phyloP scores from a whole-genome alignment of 2,329 filamentous ascomycete species.

The Incumbomyces delicatus region DNA sequence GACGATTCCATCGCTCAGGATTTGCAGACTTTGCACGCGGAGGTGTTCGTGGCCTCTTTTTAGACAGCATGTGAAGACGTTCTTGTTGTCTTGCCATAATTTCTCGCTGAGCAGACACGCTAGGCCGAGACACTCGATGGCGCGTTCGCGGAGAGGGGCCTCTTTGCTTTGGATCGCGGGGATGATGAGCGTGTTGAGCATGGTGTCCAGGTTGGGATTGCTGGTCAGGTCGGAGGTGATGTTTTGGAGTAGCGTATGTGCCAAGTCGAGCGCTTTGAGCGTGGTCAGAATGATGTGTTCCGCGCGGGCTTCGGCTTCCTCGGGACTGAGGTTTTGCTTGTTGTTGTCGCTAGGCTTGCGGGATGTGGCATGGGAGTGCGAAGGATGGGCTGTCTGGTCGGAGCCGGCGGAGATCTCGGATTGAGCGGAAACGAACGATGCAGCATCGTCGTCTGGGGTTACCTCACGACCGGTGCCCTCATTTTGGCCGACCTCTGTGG shows the following conservation, averaged over 20 bases:
- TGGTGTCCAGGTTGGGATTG: constrained; percentile 86
- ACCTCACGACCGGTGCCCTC: constrained; percentile 21
- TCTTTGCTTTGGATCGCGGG: constrained; percentile 91
- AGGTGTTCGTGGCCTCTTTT: constrained; percentile 81
- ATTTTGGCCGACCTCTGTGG: constrained; percentile 40
- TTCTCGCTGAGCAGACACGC: constrained; percentile 85
- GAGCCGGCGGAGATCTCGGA: constrained; percentile 68
- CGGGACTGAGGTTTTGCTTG: constrained; percentile 8
- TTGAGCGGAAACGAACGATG: constrained; percentile 88
- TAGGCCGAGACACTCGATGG: constrained; percentile 77
- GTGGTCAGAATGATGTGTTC: constrained; percentile 91
- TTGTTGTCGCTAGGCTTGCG: no score
- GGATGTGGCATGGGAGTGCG: neutral
- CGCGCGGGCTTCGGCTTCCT: constrained; percentile 55
- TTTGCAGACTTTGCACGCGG: constrained; percentile 82
- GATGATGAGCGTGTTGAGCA: constrained; percentile 94
- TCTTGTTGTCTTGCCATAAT: constrained; percentile 83
- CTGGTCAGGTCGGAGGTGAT: constrained; percentile 79
- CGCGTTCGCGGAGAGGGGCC: constrained; percentile 81
- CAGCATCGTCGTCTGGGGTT: constrained; percentile 41
- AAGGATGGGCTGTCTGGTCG: constrained; percentile 29
- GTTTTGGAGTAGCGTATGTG: constrained; percentile 94
- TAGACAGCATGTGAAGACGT: constrained; percentile 92
- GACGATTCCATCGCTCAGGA: constrained; percentile 61
- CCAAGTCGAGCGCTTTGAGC: constrained; percentile 95